Evolutionary conservation across 768 basidiomycete species (phyloP), one percentile per base, ranked within the genome.

Genomic region (Scleroderma bovista): DNA sequence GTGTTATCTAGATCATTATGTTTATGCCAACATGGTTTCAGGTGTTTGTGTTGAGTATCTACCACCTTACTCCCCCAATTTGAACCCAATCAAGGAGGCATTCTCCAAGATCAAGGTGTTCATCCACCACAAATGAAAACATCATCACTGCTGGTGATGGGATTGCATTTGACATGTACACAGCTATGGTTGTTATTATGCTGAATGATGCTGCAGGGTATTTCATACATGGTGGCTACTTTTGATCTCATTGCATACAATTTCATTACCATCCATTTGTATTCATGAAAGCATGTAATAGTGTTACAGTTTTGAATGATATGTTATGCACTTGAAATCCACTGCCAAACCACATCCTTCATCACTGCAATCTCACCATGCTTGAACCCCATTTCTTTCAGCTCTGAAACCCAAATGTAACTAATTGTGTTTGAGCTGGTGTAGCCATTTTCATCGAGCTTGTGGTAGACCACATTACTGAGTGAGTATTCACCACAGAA

Each of bases 121-220:
- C n/a, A 58, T 71, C 33, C 58, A 58, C 4, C 45, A 62, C 2
- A 29, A 53, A 71, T 40, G 32, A 51, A 15, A 55, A 51, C 24
- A 23, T 47, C 9, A 49, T 55, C 36, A 11, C 37, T 15, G 23
- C 45, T 32, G 48, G 32, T 5, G 45, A 36, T 46, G 36, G 57
- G 0, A 57, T 69, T 33, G 46, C 66, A 31, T 64, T 49, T 57
- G 60, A 66, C 34, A 58, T 69, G 57, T 54, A 46, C 2, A 54
- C 59, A 42, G 60, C 57, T 6, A 59, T 64, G 51, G 55, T 65
- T 3, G 50, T 67, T 20, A 56, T 71, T 24, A 67, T 60, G 26
- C 40, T 40, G 1, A 34, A 52, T 1, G 68, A 70, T 60, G 60
- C 62, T 8, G 31, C 46, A 1, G 62, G 38, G 1, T 39, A 39